A percentile compares a stretch with the other conserved stretches of the same genome.
These are phyloP conservation scores for Penicillium coffeae DNA, from an alignment of 495 filamentous ascomycete species.

Conservation along the genomic window DNA sequence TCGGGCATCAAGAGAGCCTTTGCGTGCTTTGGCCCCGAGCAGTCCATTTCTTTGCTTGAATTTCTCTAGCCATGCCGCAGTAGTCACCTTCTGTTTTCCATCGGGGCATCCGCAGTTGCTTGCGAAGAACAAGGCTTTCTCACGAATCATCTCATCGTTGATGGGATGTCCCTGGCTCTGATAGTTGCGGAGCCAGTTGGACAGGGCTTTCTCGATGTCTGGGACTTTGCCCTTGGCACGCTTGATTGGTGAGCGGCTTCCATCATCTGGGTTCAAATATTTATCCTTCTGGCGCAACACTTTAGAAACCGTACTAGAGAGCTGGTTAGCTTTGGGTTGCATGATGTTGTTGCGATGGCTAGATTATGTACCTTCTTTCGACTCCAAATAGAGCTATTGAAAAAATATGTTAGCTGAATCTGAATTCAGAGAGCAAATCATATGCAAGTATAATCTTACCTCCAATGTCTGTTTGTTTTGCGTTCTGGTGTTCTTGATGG, in stretches of 20 bases:
- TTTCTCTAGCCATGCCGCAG: conserved; percentile 82
- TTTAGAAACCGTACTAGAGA: conserved; percentile 88
- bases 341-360: not conserved
- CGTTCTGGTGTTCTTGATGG: conserved; percentile 86
- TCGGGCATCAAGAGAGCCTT: conserved; percentile 58
- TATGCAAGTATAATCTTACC: too few species aligned
- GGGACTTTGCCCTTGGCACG: conserved; percentile 86
- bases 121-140: conserved; percentile 85
- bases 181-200: conserved; percentile 81
- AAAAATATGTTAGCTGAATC: conserved; percentile 15
- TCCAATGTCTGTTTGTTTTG: conserved; percentile 99
- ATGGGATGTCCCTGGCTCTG: conserved; percentile 71
- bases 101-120: conserved; percentile 71
- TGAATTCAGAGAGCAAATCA: too few species aligned
- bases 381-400: conserved; percentile 83
- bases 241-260: conserved; percentile 83
- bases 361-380: conserved; percentile 77
- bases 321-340: conserved; percentile 22
- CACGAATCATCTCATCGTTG: conserved; percentile 78
- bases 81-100: conserved; percentile 70
- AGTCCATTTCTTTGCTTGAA: conserved; percentile 93
- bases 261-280: conserved; percentile 86
- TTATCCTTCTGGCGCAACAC: conserved; percentile 95
- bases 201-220: conserved; percentile 92
- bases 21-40: conserved; percentile 59